phyloP scores from a whole-genome alignment of 2,329 filamentous ascomycete genomes.

The Trichoderma breve region DNA sequence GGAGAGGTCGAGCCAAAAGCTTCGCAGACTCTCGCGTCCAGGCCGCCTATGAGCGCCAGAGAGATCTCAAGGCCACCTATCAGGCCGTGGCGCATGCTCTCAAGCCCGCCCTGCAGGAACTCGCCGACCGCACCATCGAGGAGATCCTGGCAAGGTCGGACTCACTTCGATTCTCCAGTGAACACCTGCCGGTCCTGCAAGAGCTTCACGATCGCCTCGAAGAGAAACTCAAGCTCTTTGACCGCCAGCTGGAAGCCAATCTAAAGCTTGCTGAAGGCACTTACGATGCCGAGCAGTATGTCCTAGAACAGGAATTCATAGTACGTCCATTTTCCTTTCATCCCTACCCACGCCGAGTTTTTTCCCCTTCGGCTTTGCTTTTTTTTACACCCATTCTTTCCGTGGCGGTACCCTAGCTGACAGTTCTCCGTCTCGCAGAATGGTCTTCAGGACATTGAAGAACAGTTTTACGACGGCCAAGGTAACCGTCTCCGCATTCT shows the following conservation, averaged over 20 bases:
- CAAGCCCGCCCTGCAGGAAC: slow-evolving; percentile 63
- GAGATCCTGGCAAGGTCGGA: slow-evolving; percentile 54
- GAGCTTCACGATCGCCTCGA: slow-evolving; percentile 44
- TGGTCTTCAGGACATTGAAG: slow-evolving; percentile 38
- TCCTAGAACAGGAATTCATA: slow-evolving; percentile 36
- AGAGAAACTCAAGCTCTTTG: slow-evolving; percentile 32
- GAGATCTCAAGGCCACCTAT: slow-evolving; percentile 64
- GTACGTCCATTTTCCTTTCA: slow-evolving; percentile 34
- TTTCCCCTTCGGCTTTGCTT: not conserved
- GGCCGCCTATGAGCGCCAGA: slow-evolving; percentile 60
- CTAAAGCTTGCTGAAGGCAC: slow-evolving; percentile 40
- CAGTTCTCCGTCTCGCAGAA: slow-evolving; percentile 33
- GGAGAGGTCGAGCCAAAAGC: slow-evolving; percentile 55
- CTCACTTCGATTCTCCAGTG: slow-evolving; percentile 51
- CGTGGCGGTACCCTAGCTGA: slow-evolving; percentile 20
- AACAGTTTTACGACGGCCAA: slow-evolving; percentile 45
- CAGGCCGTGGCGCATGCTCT: slow-evolving; percentile 60
- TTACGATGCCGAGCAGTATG: slow-evolving; percentile 34
- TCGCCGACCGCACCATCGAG: slow-evolving; percentile 60
- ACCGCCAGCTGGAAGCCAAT: slow-evolving; percentile 36
- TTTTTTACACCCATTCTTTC: not conserved
- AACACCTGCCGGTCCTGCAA: slow-evolving; percentile 51
- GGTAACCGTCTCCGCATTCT: slow-evolving; percentile 47
- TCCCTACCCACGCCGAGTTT: slow-evolving; percentile 17
- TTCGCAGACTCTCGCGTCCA: slow-evolving; percentile 55